Evolutionary conservation across 805 yeast genomes (phyloP).

Genomic region (Lachancea nothofagi): DNA sequence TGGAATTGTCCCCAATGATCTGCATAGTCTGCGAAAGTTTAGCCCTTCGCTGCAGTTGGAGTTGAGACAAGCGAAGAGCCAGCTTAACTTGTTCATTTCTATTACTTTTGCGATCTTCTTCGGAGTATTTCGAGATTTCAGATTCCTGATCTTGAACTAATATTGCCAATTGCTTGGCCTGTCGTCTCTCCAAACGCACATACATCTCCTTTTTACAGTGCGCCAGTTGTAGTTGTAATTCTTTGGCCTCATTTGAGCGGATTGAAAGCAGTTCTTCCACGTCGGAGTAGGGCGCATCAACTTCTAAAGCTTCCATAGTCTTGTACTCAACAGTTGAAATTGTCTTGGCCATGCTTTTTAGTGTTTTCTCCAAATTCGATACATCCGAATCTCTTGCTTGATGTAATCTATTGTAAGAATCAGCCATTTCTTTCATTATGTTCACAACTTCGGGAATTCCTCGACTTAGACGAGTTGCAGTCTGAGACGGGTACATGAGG

Average conservation of each 20-base stretch:
- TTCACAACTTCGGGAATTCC: constrained; percentile 26
- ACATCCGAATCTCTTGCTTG: constrained; percentile 40
- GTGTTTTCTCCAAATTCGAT: constrained; percentile 27
- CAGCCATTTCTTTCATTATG: constrained; percentile 39
- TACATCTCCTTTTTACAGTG: constrained; percentile 22
- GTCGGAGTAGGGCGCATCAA: constrained; percentile 65
- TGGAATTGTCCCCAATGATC: constrained; percentile 38
- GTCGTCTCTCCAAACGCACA: constrained; percentile 30
- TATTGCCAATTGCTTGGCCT: constrained; percentile 19
- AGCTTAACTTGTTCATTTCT: constrained; percentile 21
- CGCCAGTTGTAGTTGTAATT: constrained; percentile 12
- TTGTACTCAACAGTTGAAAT: constrained; percentile 20
- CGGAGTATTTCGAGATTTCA: neutral
- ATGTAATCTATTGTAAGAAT: constrained; percentile 49
- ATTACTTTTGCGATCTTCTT: constrained; percentile 10
- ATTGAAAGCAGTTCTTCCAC: constrained; percentile 59
- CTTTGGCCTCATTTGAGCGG: constrained; percentile 15
- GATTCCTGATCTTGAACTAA: constrained; percentile 10
- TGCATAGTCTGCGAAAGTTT: constrained; percentile 35
- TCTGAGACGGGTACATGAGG: constrained; percentile 30
- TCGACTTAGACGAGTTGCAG: constrained; percentile 29
- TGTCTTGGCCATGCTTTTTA: constrained; percentile 21
- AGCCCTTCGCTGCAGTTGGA: constrained; percentile 40
- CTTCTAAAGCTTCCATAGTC: constrained; percentile 42
- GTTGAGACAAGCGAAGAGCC: constrained; percentile 34